These are phyloP conservation scores for Stipa capillata DNA, from an alignment of 176 grass and related monocot species.

Conservation along the genomic window DNA sequence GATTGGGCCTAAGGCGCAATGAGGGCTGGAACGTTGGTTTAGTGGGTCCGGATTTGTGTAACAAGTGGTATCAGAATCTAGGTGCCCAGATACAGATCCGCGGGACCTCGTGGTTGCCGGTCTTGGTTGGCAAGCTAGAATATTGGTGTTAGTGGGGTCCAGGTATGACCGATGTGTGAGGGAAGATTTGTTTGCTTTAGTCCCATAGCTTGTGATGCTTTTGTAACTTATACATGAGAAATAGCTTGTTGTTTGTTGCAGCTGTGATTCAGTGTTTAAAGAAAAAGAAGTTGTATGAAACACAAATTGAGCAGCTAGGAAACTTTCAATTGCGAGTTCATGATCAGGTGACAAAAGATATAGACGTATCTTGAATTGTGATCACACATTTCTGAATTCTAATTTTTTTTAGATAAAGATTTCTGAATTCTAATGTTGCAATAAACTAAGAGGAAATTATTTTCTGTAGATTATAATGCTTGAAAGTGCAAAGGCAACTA, in stretches of 20 bases:
- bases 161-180: too few species aligned
- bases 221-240: constrained; percentile 3
- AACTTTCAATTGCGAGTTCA: constrained; percentile 67
- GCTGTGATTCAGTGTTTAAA: constrained; percentile 62
- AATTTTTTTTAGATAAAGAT: too few species aligned
- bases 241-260: constrained; percentile 28
- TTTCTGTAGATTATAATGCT: constrained; percentile 41
- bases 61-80: too few species aligned
- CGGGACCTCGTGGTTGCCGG: too few species aligned
- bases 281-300: constrained; percentile 69
- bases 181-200: too few species aligned
- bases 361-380: background rate
- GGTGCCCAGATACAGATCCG: too few species aligned
- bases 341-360: constrained; percentile 44
- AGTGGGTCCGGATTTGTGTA: too few species aligned
- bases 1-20: too few species aligned
- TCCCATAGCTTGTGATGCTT: background rate
- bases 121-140: too few species aligned
- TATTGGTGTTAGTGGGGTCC: too few species aligned
- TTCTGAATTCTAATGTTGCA: background rate
- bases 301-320: constrained; percentile 52
- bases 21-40: too few species aligned
- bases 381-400: background rate
- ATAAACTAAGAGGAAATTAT: background rate
- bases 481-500: constrained; percentile 61